phyloP scores from a whole-genome alignment of 306 rosid species.

The Cicer judaicum region DNA sequence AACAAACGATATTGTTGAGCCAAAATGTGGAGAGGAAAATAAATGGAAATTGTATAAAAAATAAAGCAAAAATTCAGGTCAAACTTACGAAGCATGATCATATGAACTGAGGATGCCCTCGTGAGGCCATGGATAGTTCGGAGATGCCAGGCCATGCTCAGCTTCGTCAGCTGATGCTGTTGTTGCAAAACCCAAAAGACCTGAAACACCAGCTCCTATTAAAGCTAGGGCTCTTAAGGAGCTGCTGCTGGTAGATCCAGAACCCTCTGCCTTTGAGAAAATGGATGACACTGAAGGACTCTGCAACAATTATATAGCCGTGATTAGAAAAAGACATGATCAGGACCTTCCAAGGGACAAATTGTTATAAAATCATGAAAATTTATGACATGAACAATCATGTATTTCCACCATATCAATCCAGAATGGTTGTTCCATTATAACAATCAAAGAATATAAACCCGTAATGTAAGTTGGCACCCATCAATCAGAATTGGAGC shows the following conservation, averaged over 20 bases:
- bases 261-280: constrained; percentile 60
- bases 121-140: constrained; percentile 99
- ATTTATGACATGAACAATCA: not conserved
- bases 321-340: constrained; percentile 19
- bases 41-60: not conserved
- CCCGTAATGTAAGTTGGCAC: constrained; percentile 29
- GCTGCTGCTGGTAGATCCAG: constrained; percentile 61
- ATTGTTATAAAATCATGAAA: constrained; percentile 9
- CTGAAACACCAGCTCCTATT: constrained; percentile 86
- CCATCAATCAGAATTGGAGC: constrained; percentile 15
- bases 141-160: constrained; percentile 89
- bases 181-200: constrained; percentile 78
- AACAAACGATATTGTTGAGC: not conserved
- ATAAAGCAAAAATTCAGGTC: not conserved
- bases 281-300: constrained; percentile 61
- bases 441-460: constrained; percentile 20
- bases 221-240: constrained; percentile 87
- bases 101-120: constrained; percentile 96
- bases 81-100: constrained; percentile 94
- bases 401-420: not conserved
- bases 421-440: constrained; percentile 5
- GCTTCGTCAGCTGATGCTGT: constrained; percentile 94
- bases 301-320: constrained; percentile 51
- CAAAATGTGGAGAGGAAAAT: not conserved
- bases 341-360: not conserved